A percentile compares a stretch with the other conserved stretches of the same genome.
Conservation (phyloP, 305 asterid species). For the Solanum chacoense region DNA sequence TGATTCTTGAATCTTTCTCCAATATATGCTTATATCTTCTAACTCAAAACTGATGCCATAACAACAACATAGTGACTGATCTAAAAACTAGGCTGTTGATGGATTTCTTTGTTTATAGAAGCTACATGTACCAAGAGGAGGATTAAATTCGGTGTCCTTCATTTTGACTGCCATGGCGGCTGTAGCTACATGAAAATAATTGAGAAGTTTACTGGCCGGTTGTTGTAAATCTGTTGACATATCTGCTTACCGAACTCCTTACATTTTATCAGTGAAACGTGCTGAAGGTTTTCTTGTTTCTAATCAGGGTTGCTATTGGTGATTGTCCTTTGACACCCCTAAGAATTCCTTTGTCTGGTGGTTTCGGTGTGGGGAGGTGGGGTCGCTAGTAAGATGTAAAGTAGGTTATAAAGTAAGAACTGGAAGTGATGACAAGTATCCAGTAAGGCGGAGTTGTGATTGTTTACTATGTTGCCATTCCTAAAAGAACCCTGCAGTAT, state of each 20-base stretch:
- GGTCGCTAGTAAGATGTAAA: neutral
- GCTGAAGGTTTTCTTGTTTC: neutral
- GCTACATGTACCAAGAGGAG: slow-evolving; percentile 8
- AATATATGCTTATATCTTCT: neutral
- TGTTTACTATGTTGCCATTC: neutral
- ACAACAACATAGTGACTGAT: neutral
- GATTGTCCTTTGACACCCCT: neutral
- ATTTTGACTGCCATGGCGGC: slow-evolving; percentile 9
- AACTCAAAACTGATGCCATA: neutral
- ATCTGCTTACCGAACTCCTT: slow-evolving; percentile 7
- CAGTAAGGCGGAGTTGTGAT: neutral
- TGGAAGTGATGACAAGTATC: neutral
- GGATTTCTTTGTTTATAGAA: neutral
- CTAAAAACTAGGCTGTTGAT: neutral
- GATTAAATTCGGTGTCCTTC: neutral
- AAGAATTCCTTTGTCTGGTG: neutral
- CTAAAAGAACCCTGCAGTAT: neutral
- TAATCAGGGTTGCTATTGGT: neutral
- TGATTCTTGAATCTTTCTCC: neutral
- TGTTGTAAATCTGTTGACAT: neutral
- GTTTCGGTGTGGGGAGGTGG: neutral
- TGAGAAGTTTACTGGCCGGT: slow-evolving; percentile 7
- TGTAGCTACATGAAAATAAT: neutral
- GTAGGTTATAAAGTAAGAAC: neutral
- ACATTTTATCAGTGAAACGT: neutral